Evolutionary conservation across 495 filamentous ascomycete species (phyloP).

Genomic region (Cryomyces minteri): DNA sequence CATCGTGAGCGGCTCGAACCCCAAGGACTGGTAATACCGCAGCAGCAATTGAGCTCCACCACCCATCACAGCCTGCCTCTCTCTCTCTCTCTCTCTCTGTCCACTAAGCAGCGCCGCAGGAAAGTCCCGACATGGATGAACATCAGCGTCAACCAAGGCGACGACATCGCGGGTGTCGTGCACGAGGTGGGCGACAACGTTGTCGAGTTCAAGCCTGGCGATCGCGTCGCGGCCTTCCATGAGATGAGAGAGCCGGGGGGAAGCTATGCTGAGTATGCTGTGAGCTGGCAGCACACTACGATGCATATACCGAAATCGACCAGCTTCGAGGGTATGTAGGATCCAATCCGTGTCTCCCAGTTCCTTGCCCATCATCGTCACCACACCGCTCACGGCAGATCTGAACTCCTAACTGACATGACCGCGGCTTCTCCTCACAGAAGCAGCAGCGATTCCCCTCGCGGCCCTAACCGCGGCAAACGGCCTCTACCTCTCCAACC

Average conservation of each 20-base stretch:
- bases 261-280: constrained; percentile 52
- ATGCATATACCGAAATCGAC: constrained; percentile 48
- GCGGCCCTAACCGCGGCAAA: constrained; percentile 58
- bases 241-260: constrained; percentile 35
- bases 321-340: constrained; percentile 41
- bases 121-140: constrained; percentile 18
- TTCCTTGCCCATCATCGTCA: not conserved
- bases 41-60: not conserved
- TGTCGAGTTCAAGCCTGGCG: constrained; percentile 42
- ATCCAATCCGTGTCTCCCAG: not conserved
- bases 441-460: constrained; percentile 53
- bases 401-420: not conserved
- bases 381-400: no score
- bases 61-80: constrained; percentile 7
- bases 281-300: constrained; percentile 44
- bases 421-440: constrained; percentile 12
- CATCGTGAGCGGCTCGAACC: constrained; percentile 49
- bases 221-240: constrained; percentile 56
- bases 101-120: constrained; percentile 4
- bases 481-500: constrained; percentile 30
- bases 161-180: constrained; percentile 56
- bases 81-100: constrained; percentile 19
- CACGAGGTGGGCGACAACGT: constrained; percentile 42
- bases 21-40: constrained; percentile 36
- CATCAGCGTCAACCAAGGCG: constrained; percentile 33